These are phyloP conservation scores for Noccaea bulbosa DNA, from an alignment of 345 rosid genomes.

Conservation along the genomic window DNA sequence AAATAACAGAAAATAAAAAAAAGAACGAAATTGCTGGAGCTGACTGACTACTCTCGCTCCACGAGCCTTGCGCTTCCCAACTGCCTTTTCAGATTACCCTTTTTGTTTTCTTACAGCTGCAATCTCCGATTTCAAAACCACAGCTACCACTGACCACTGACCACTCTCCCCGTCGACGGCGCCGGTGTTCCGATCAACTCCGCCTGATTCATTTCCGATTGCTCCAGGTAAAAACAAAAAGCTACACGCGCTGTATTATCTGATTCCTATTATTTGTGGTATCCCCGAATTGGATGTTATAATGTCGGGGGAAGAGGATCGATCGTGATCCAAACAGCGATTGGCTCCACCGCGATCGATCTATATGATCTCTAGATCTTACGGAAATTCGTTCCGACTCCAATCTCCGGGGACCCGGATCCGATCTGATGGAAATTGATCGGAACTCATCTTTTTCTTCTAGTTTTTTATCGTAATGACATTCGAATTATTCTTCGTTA, in stretches of 20 bases:
- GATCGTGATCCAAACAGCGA: neutral
- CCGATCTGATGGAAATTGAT: conserved; percentile 30
- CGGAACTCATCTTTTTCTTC: neutral
- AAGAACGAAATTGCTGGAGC: conserved; percentile 34
- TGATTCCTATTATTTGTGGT: neutral
- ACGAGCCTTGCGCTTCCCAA: conserved; percentile 40
- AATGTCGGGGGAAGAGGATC: conserved; percentile 13
- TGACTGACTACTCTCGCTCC: conserved; percentile 30
- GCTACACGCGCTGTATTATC: conserved; percentile 8
- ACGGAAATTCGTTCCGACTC: neutral
- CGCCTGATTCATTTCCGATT: conserved; percentile 1
- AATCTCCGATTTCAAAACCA: too few relatives aligned
- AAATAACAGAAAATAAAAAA: neutral
- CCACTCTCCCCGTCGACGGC: conserved; percentile 28
- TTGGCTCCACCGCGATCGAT: neutral
- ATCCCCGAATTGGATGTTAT: neutral
- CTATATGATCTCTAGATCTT: conserved; percentile 27
- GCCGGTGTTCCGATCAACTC: conserved; percentile 15
- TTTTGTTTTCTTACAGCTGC: neutral
- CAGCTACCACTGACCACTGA: neutral
- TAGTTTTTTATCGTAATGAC: conserved; percentile 17
- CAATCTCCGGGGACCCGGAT: conserved; percentile 24
- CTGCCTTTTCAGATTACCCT: conserved; percentile 22
- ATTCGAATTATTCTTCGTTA: neutral
- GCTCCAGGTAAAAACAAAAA: conserved; percentile 22